These are phyloP conservation scores for Hippophae tibetana DNA, from an alignment of 306 rosid genomes.

Conservation along the genomic window DNA sequence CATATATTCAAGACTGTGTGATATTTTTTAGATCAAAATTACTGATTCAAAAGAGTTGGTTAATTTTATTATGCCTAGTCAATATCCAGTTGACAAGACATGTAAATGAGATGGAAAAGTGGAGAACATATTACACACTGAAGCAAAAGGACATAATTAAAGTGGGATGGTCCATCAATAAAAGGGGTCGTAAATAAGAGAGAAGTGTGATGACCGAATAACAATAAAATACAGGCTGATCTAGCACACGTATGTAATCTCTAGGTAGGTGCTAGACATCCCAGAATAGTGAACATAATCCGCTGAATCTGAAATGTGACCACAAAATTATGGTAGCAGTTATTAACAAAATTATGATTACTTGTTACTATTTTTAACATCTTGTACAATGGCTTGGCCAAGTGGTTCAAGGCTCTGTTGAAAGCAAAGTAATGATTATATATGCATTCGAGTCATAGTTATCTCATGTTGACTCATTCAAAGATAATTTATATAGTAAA, in stretches of 20 bases:
- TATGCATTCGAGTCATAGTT: slow-evolving; percentile 19
- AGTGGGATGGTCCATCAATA: slow-evolving; percentile 5
- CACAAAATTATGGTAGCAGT: slow-evolving; percentile 10
- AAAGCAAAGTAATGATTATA: slow-evolving; percentile 25
- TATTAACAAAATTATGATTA: slow-evolving; percentile 9
- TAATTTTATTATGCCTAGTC: slow-evolving; percentile 17
- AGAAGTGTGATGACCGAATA: slow-evolving; percentile 13
- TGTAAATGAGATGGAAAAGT: background rate
- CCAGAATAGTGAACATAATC: too few species aligned
- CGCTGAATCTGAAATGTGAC: too few species aligned
- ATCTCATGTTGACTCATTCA: background rate
- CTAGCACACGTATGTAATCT: background rate
- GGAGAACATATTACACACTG: slow-evolving; percentile 22
- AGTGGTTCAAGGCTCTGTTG: slow-evolving; percentile 31
- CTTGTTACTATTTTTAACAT: background rate
- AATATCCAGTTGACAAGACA: slow-evolving; percentile 15
- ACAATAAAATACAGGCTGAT: slow-evolving; percentile 14
- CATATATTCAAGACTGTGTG: too few species aligned
- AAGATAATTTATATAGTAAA: too few species aligned
- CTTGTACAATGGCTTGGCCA: slow-evolving; percentile 10
- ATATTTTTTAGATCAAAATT: too few species aligned
- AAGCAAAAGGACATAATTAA: slow-evolving; percentile 17
- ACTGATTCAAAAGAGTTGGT: background rate
- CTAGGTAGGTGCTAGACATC: too few species aligned
- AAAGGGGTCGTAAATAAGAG: background rate